Percentiles rank a stretch among this genome's conserved stretches.
These are phyloP conservation scores for Gymnopus androsaceus DNA, from an alignment of 1,284 basidiomycete species.

Conservation along the genomic window DNA sequence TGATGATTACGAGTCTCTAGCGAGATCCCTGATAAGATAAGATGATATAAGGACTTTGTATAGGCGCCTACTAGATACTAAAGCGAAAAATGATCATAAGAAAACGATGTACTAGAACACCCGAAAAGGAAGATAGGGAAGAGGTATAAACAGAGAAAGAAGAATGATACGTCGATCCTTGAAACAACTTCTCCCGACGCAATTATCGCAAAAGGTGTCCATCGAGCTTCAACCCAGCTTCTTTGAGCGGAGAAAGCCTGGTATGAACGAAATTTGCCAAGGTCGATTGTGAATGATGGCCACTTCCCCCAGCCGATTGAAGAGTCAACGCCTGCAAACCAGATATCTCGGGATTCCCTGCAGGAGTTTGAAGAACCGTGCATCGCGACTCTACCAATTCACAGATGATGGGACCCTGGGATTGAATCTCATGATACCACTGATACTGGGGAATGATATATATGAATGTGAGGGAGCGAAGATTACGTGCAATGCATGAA, in stretches of 20 bases:
- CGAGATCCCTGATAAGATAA: no score
- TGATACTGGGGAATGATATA: not conserved
- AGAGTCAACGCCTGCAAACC: slow-evolving; percentile 1
- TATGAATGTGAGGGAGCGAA: not conserved
- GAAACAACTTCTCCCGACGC: no score
- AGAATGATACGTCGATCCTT: no score
- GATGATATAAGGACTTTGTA: no score
- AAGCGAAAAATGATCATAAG: no score
- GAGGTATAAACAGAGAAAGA: no score
- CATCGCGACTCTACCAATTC: not conserved
- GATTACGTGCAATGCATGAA: not conserved
- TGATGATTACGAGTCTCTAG: no score
- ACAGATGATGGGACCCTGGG: not conserved
- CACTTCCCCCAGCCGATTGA: not conserved
- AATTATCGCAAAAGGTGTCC: no score
- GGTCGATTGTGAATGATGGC: not conserved
- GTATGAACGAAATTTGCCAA: not conserved
- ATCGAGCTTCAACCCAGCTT: not conserved
- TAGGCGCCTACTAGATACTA: no score
- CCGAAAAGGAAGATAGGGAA: no score
- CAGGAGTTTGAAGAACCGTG: not conserved
- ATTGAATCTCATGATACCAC: not conserved
- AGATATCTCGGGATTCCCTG: not conserved
- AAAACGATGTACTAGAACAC: no score
- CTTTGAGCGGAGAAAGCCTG: not conserved